A percentile compares a stretch with the other conserved stretches of the same genome.
phyloP scores from a whole-genome alignment of 202 grass and related monocot genomes.

The Miscanthus sacchariflorus region DNA sequence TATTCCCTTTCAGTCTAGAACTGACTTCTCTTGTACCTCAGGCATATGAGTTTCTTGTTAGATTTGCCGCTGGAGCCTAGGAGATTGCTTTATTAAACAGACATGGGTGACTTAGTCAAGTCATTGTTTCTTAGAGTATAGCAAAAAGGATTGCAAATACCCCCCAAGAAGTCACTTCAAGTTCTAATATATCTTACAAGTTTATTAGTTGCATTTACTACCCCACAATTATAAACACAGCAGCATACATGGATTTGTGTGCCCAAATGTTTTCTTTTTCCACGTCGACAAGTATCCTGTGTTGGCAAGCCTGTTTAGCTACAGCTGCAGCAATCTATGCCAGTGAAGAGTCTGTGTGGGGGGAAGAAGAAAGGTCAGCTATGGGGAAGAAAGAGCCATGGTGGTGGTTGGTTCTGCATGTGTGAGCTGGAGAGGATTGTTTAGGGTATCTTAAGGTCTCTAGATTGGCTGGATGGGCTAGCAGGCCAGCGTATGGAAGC shows the following conservation, averaged over 20 bases:
- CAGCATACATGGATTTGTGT: background rate
- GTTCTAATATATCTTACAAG: background rate
- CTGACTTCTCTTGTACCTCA: conserved; percentile 10
- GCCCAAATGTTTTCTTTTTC: background rate
- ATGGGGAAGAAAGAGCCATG: background rate
- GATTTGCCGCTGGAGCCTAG: conserved; percentile 17
- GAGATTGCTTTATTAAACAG: conserved; percentile 13
- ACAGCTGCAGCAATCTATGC: background rate
- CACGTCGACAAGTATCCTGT: background rate
- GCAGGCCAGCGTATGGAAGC: background rate
- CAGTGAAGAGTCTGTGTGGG: background rate
- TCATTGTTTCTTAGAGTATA: conserved; percentile 28
- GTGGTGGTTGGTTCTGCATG: background rate
- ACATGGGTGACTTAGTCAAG: background rate
- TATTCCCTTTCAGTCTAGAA: conserved; percentile 29
- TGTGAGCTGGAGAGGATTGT: background rate
- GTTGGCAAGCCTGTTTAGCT: background rate
- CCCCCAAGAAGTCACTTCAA: background rate
- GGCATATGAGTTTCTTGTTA: conserved; percentile 11
- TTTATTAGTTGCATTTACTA: conserved; percentile 23
- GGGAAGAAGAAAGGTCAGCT: background rate
- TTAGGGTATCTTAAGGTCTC: background rate
- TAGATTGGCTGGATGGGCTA: background rate
- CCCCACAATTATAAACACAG: background rate
- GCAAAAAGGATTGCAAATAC: background rate